phyloP scores from a whole-genome alignment of 805 yeast species.

The Candida tallmaniae region DNA sequence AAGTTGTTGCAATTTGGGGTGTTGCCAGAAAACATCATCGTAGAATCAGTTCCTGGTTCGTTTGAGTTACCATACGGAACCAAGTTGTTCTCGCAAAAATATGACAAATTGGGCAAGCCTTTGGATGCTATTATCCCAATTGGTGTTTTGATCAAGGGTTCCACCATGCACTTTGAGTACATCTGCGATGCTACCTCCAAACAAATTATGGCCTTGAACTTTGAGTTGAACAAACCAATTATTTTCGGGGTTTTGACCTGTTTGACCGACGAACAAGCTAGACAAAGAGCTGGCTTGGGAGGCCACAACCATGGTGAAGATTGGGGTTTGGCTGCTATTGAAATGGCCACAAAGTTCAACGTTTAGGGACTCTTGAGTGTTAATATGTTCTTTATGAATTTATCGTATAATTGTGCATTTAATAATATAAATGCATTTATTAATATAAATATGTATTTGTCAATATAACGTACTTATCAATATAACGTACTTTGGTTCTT shows the following conservation, averaged over 20 bases:
- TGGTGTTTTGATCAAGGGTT: constrained; percentile 92
- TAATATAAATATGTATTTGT: no score
- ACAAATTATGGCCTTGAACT: constrained; percentile 79
- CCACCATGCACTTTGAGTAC: constrained; percentile 97
- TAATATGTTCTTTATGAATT: no score
- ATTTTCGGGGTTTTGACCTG: constrained; percentile 94
- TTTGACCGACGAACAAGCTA: constrained; percentile 90
- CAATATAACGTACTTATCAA: no score
- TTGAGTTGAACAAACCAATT: constrained; percentile 66
- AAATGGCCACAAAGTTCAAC: constrained; percentile 56
- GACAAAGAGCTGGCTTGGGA: constrained; percentile 84
- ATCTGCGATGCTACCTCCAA: constrained; percentile 87
- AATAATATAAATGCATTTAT: no score
- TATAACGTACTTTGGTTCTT: no score
- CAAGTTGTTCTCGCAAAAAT: constrained; percentile 45
- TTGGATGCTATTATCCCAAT: constrained; percentile 89
- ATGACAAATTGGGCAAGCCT: constrained; percentile 37
- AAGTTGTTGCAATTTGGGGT: constrained; percentile 66
- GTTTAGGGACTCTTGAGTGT: no score
- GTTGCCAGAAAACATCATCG: constrained; percentile 63
- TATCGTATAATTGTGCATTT: no score
- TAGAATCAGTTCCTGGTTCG: constrained; percentile 92
- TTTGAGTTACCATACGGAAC: constrained; percentile 89
- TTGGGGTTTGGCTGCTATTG: constrained; percentile 99
- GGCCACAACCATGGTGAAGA: constrained; percentile 97